Evolutionary conservation across 116 monocot genomes (phyloP).

Genomic region (Papilionanthe hybrid): DNA sequence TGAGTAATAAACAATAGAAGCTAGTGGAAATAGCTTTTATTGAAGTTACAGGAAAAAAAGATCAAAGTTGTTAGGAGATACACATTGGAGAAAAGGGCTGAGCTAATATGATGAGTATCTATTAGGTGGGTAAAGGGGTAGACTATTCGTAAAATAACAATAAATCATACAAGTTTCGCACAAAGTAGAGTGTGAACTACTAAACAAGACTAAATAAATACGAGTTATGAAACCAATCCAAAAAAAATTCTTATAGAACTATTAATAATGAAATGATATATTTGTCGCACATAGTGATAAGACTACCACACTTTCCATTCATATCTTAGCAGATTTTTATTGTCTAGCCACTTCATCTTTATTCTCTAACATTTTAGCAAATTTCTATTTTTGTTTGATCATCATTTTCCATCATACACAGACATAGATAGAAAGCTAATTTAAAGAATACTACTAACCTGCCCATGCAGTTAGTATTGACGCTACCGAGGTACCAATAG

Average conservation of each 20-base stretch:
- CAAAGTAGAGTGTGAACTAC: not conserved
- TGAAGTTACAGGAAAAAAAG: not conserved
- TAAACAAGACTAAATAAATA: not conserved
- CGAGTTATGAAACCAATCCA: not conserved
- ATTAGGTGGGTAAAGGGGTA: not conserved
- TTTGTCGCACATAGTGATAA: not conserved
- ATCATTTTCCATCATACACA: not conserved
- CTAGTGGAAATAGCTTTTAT: too few species aligned
- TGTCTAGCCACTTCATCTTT: not conserved
- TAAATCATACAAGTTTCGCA: not conserved
- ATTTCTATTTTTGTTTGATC: not conserved
- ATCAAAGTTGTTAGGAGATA: not conserved
- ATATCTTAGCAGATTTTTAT: not conserved
- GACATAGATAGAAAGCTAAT: not conserved
- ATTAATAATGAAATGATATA: not conserved
- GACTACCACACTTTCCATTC: not conserved
- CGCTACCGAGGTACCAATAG: slow-evolving; percentile 79
- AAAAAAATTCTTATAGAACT: not conserved
- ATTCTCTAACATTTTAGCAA: not conserved
- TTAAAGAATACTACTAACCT: slow-evolving; percentile 28
- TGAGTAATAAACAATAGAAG: too few species aligned
- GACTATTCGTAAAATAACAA: not conserved
- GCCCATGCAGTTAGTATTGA: slow-evolving; percentile 94
- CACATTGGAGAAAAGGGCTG: not conserved
- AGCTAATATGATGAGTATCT: not conserved